These are phyloP conservation scores for Neurospora pannonica DNA, from an alignment of 495 filamentous ascomycete genomes.

Conservation along the genomic window DNA sequence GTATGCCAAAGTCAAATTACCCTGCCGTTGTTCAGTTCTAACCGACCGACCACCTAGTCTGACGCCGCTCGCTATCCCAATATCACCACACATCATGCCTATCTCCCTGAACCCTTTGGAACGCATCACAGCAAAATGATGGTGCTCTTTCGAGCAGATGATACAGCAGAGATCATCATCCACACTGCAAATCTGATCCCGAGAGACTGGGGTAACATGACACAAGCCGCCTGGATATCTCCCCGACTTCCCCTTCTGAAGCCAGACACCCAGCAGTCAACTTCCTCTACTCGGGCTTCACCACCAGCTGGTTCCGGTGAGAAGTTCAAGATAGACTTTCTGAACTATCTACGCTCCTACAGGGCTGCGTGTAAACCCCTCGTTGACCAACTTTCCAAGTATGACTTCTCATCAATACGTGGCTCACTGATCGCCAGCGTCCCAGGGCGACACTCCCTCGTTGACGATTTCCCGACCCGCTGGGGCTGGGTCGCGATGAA, in stretches of 20 bases:
- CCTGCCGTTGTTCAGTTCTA: neutral
- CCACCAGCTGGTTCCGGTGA: conserved; percentile 46
- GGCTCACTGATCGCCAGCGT: conserved; percentile 70
- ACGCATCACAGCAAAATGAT: conserved; percentile 82
- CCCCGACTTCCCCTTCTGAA: conserved; percentile 52
- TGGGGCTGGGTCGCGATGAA: conserved; percentile 72
- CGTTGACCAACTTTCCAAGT: conserved; percentile 45
- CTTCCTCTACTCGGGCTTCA: neutral
- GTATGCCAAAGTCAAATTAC: conserved; percentile 25
- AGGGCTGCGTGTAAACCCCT: conserved; percentile 40
- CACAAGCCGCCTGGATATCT: conserved; percentile 74
- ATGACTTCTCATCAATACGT: conserved; percentile 62
- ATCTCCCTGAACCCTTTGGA: conserved; percentile 78
- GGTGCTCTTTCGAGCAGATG: conserved; percentile 67
- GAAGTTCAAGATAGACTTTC: conserved; percentile 66
- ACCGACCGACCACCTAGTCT: neutral
- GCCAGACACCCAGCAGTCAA: neutral
- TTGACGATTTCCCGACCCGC: conserved; percentile 32
- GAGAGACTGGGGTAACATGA: conserved; percentile 81
- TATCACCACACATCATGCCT: conserved; percentile 61
- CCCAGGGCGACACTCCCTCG: conserved; percentile 53
- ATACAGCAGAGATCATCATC: conserved; percentile 69
- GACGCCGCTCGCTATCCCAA: conserved; percentile 52
- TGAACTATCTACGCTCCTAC: conserved; percentile 66
- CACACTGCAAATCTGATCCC: conserved; percentile 86